These are phyloP conservation scores for Starmerella powellii DNA, from an alignment of 805 yeast genomes.

Conservation along the genomic window DNA sequence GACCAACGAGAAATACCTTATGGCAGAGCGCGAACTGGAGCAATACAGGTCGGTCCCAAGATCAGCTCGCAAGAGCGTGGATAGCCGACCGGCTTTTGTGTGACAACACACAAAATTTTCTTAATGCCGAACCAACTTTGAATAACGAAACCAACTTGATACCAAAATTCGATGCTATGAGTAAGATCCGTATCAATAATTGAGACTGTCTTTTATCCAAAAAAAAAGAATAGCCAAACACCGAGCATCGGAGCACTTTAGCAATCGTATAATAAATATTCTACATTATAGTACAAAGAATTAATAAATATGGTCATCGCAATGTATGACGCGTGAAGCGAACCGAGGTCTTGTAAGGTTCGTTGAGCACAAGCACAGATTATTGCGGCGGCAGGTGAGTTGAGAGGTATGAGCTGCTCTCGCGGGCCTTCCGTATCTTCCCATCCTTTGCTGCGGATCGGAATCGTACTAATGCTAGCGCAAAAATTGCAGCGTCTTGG, in stretches of 20 bases:
- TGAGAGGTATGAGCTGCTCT: background rate
- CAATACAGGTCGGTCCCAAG: conserved; percentile 16
- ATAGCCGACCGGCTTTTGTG: conserved; percentile 1
- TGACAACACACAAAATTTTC: background rate
- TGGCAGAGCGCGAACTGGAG: conserved; percentile 43
- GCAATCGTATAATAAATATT: too few species aligned
- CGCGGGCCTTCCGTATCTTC: background rate
- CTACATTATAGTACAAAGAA: too few species aligned
- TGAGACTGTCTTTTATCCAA: background rate
- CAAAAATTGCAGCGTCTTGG: background rate
- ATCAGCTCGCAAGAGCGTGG: background rate
- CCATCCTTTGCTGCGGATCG: background rate
- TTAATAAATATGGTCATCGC: too few species aligned
- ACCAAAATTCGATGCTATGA: too few species aligned
- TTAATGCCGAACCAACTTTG: too few species aligned
- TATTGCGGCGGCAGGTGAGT: too few species aligned
- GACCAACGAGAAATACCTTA: conserved; percentile 37
- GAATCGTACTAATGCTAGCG: conserved; percentile 4
- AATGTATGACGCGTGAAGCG: too few species aligned
- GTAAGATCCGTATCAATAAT: background rate
- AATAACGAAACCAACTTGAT: too few species aligned
- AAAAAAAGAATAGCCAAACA: background rate
- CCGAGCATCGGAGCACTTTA: too few species aligned
- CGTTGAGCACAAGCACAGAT: background rate
- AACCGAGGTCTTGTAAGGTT: too few species aligned